Evolutionary conservation across 1,284 basidiomycete species (phyloP).

Genomic region (Entoloma clypeatum): DNA sequence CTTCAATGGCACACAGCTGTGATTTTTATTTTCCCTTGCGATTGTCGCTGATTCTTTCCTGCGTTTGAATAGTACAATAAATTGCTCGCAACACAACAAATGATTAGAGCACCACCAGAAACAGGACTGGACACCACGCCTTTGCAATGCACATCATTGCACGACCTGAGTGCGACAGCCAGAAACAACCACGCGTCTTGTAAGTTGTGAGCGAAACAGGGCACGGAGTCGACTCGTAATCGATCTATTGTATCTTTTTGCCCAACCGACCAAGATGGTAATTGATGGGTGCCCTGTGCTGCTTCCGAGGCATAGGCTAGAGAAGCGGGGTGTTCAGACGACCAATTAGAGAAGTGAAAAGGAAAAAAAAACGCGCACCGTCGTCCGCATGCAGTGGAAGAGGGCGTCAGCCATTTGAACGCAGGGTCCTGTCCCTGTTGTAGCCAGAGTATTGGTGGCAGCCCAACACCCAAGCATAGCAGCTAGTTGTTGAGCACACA

Average conservation of each 20-base stretch:
- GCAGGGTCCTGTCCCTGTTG: slow-evolving; percentile 55
- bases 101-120: background rate
- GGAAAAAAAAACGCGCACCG: slow-evolving; percentile 48
- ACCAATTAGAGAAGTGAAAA: slow-evolving; percentile 6
- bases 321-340: slow-evolving; percentile 12
- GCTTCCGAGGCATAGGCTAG: slow-evolving; percentile 62
- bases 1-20: too few relatives aligned
- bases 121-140: background rate
- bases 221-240: slow-evolving; percentile 3
- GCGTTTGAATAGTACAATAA: background rate
- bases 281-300: slow-evolving; percentile 73
- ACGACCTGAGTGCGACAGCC: too few relatives aligned
- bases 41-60: background rate
- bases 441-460: slow-evolving; percentile 69
- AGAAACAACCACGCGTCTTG: background rate
- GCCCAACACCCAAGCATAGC: slow-evolving; percentile 92
- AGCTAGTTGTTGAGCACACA: slow-evolving; percentile 75
- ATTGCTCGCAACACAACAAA: background rate
- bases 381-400: slow-evolving; percentile 84
- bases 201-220: slow-evolving; percentile 7
- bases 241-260: slow-evolving; percentile 61
- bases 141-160: background rate
- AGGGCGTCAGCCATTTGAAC: slow-evolving; percentile 62
- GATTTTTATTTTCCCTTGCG: too few relatives aligned
- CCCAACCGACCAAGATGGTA: slow-evolving; percentile 78